These are phyloP conservation scores for Exophiala alcalophila DNA, from an alignment of 2,329 filamentous ascomycete genomes.

Conservation along the genomic window DNA sequence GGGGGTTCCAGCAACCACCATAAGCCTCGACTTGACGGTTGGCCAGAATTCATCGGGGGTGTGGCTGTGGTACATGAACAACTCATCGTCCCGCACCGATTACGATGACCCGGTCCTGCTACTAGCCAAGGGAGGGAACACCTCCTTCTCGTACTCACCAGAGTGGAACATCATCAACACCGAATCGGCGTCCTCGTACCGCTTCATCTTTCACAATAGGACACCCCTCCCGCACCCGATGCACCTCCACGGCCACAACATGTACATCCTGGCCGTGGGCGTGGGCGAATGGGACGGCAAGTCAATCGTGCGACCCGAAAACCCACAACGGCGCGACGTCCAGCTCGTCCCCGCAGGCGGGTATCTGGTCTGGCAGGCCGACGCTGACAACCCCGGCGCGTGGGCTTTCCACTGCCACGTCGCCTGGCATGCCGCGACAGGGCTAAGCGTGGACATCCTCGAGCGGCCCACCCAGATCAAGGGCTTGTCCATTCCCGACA, in stretches of 20 bases:
- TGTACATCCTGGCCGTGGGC: slow-evolving; percentile 47
- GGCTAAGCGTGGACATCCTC: slow-evolving; percentile 55
- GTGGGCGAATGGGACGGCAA: slow-evolving; percentile 39
- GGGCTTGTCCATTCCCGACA: slow-evolving; percentile 3
- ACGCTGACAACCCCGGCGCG: slow-evolving; percentile 45
- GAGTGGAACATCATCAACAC: no score
- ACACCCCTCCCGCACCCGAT: slow-evolving; percentile 48
- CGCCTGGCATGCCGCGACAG: slow-evolving; percentile 69
- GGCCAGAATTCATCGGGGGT: slow-evolving; percentile 28
- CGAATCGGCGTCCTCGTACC: slow-evolving; percentile 43
- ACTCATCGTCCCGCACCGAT: slow-evolving; percentile 52
- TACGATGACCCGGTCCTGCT: slow-evolving; percentile 29
- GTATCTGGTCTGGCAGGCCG: slow-evolving; percentile 59
- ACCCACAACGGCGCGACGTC: slow-evolving; percentile 66
- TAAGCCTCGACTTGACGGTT: slow-evolving; percentile 47
- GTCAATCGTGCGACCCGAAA: no score
- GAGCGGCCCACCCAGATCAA: slow-evolving; percentile 39
- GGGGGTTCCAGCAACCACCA: slow-evolving; percentile 33
- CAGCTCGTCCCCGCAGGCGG: slow-evolving; percentile 62
- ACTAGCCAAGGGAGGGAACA: slow-evolving; percentile 32
- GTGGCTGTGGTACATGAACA: slow-evolving; percentile 29
- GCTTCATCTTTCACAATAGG: slow-evolving; percentile 45
- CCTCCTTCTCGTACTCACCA: slow-evolving; percentile 42
- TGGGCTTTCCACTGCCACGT: slow-evolving; percentile 79
- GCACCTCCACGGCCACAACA: slow-evolving; percentile 54